Evolutionary conservation across 2,329 filamentous ascomycete genomes (phyloP).

Genomic region (Podosphaera fusca): DNA sequence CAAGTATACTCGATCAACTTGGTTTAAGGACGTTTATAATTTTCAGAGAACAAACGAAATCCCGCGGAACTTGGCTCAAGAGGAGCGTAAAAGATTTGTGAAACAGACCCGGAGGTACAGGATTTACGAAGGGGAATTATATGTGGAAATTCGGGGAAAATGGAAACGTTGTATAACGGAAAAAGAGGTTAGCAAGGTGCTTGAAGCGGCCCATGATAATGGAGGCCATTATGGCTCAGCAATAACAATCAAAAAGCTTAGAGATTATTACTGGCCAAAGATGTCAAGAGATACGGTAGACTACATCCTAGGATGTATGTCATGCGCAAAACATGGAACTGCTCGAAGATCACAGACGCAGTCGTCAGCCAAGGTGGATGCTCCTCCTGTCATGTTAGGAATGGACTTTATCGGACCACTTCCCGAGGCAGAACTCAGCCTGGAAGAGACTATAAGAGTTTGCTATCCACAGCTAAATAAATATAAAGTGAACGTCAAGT

Average conservation of each 20-base stretch:
- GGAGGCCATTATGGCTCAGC: neutral
- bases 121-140: neutral
- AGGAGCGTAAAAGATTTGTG: neutral
- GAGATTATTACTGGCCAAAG: neutral
- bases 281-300: neutral
- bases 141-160: neutral
- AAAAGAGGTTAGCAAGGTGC: neutral
- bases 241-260: neutral
- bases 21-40: neutral
- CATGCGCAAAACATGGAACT: neutral
- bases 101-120: neutral
- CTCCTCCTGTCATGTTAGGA: neutral
- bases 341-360: neutral
- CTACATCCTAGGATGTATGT: conserved; percentile 1
- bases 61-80: neutral
- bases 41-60: neutral
- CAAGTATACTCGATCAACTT: neutral
- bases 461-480: neutral
- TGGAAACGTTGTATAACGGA: neutral
- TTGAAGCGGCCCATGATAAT: neutral
- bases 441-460: neutral
- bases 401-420: neutral
- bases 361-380: neutral
- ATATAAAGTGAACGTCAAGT: neutral
- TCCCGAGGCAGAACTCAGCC: neutral